Conservation (phyloP, 495 filamentous ascomycete species). For the Chaetomium cochliodes region DNA sequence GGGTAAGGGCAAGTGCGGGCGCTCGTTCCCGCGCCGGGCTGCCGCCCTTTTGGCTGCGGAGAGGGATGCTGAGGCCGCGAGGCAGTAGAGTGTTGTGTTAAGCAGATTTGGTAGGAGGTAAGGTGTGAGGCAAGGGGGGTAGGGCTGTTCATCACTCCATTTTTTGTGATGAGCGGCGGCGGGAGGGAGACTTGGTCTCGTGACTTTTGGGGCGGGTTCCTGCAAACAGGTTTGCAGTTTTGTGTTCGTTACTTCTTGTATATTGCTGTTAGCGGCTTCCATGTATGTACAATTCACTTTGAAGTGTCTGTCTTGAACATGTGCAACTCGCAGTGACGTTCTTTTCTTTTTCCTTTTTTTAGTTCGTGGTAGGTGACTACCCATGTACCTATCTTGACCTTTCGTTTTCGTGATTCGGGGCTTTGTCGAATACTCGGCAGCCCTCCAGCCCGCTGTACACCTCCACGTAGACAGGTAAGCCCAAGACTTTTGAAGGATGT, state of each 20-base stretch:
- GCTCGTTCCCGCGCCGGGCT: constrained; percentile 3
- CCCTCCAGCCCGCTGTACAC: too few species aligned
- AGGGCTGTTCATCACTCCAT: neutral
- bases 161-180: neutral
- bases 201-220: neutral
- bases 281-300: neutral
- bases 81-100: neutral
- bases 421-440: too few species aligned
- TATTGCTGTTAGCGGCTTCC: neutral
- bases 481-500: too few species aligned
- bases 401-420: too few species aligned
- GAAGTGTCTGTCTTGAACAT: neutral
- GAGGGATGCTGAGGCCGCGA: neutral
- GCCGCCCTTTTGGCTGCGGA: neutral
- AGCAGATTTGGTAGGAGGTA: too few species aligned
- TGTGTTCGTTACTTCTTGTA: neutral
- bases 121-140: neutral
- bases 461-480: too few species aligned
- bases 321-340: too few species aligned
- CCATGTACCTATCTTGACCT: too few species aligned
- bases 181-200: neutral
- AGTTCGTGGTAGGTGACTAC: too few species aligned
- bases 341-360: too few species aligned
- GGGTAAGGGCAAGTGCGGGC: neutral
- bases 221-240: constrained; percentile 6